Percentiles rank a stretch among this genome's conserved stretches.
Evolutionary conservation across 2,329 filamentous ascomycete genomes (phyloP).

Genomic region (Talaromyces sp.): DNA sequence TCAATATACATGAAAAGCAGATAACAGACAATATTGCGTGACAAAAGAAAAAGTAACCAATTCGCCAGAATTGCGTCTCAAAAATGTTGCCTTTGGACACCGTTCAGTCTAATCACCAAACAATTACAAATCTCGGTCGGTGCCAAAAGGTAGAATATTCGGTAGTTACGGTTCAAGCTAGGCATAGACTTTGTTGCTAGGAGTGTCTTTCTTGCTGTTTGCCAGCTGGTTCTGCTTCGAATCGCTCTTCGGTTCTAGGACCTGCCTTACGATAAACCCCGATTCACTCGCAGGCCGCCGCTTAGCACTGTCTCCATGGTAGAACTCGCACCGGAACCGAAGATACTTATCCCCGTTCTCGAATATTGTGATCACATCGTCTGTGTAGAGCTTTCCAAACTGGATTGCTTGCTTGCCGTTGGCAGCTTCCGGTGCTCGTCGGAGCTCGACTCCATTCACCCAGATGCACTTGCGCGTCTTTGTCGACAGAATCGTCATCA

Average conservation of each 20-base stretch:
- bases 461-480: conserved; percentile 70
- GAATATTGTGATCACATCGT: conserved; percentile 72
- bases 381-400: conserved; percentile 66
- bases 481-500: conserved; percentile 70
- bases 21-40: neutral
- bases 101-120: neutral
- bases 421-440: conserved; percentile 50
- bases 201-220: neutral
- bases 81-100: neutral
- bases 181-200: conserved; percentile 7
- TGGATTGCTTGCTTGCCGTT: conserved; percentile 46
- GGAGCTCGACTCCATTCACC: conserved; percentile 67
- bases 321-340: conserved; percentile 42
- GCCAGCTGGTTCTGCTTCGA: conserved; percentile 4
- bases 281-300: conserved; percentile 36
- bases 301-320: conserved; percentile 40
- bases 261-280: conserved; percentile 35
- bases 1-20: neutral
- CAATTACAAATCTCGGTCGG: neutral
- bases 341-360: conserved; percentile 38
- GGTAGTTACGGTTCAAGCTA: neutral
- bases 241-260: conserved; percentile 25
- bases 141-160: too few species aligned
- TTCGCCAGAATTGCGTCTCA: neutral
- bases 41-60: neutral